Evolutionary conservation across 2,329 filamentous ascomycete species (phyloP).

Genomic region (Xylariaceae sp.): DNA sequence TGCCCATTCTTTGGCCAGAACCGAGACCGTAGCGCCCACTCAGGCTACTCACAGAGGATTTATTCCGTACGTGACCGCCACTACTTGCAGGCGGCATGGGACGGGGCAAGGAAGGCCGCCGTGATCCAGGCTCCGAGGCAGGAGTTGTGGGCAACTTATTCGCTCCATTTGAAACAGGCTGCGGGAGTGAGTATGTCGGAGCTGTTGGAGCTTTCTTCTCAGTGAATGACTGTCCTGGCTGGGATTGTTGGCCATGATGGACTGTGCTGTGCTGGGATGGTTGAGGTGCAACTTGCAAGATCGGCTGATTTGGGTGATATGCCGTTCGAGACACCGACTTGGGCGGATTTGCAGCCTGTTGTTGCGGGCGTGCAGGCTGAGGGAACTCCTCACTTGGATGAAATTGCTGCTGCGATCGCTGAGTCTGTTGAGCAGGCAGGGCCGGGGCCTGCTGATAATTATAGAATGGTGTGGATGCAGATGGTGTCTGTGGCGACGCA

Average conservation of each 20-base stretch:
- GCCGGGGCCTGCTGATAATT: constrained; percentile 12
- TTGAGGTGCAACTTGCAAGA: not conserved
- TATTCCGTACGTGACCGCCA: constrained; percentile 27
- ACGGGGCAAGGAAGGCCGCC: constrained; percentile 19
- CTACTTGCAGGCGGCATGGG: constrained; percentile 18
- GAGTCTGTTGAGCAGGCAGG: constrained; percentile 13
- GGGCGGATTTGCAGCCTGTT: constrained; percentile 6
- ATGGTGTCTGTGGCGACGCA: constrained; percentile 1
- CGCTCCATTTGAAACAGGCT: constrained; percentile 1
- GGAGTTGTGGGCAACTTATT: not conserved
- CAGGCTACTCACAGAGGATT: constrained; percentile 27
- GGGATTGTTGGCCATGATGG: not conserved
- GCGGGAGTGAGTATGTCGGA: not conserved
- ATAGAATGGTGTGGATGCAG: constrained; percentile 14
- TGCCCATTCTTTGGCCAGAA: constrained; percentile 32
- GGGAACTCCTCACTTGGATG: constrained; percentile 3
- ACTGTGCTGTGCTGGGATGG: not conserved
- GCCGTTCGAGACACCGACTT: not conserved
- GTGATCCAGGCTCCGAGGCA: constrained; percentile 15
- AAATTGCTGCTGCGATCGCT: constrained; percentile 5
- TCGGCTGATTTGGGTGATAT: constrained; percentile 1
- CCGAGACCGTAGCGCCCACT: constrained; percentile 28
- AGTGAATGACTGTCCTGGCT: constrained; percentile 2
- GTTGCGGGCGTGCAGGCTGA: constrained; percentile 8
- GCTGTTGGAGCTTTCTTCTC: not conserved